Percentiles rank a stretch among this genome's conserved stretches.
phyloP scores from a whole-genome alignment of 345 rosid species.

The Pugionium dolabratum region DNA sequence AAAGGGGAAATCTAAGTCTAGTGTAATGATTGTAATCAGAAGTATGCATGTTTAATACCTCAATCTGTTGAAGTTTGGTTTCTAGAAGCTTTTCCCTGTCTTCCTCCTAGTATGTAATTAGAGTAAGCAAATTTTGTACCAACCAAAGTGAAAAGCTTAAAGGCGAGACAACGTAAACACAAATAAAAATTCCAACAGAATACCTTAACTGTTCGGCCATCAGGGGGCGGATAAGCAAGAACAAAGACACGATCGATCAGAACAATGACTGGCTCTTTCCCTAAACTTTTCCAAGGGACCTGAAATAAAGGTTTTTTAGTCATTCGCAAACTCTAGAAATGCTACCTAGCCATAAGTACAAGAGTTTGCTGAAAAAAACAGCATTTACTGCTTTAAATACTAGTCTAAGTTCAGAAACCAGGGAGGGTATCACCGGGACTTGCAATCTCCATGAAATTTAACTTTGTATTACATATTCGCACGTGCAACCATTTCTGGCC shows the following conservation, averaged over 20 bases:
- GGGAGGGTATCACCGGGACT: constrained; percentile 20
- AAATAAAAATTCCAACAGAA: constrained; percentile 13
- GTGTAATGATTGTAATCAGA: constrained; percentile 11
- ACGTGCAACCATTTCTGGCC: background rate
- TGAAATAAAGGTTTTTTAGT: constrained; percentile 36
- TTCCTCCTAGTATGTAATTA: constrained; percentile 61
- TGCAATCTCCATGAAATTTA: constrained; percentile 23
- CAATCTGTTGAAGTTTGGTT: constrained; percentile 91
- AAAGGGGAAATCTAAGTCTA: constrained; percentile 15
- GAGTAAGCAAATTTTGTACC: constrained; percentile 21
- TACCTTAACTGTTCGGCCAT: constrained; percentile 66
- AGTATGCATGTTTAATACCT: constrained; percentile 49
- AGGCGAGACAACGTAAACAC: constrained; percentile 21
- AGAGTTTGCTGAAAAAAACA: constrained; percentile 18
- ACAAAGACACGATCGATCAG: constrained; percentile 87
- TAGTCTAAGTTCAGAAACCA: constrained; percentile 15
- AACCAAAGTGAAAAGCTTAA: constrained; percentile 14
- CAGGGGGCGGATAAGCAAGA: constrained; percentile 78
- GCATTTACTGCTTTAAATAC: constrained; percentile 8
- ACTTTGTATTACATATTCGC: constrained; percentile 15
- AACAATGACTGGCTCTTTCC: constrained; percentile 96
- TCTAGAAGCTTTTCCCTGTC: constrained; percentile 81
- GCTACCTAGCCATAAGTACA: constrained; percentile 15
- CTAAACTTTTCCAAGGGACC: constrained; percentile 99
- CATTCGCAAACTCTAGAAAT: constrained; percentile 5